These are phyloP conservation scores for Pseudogymnoascus pannorum DNA, from an alignment of 2,329 filamentous ascomycete genomes.

Conservation along the genomic window DNA sequence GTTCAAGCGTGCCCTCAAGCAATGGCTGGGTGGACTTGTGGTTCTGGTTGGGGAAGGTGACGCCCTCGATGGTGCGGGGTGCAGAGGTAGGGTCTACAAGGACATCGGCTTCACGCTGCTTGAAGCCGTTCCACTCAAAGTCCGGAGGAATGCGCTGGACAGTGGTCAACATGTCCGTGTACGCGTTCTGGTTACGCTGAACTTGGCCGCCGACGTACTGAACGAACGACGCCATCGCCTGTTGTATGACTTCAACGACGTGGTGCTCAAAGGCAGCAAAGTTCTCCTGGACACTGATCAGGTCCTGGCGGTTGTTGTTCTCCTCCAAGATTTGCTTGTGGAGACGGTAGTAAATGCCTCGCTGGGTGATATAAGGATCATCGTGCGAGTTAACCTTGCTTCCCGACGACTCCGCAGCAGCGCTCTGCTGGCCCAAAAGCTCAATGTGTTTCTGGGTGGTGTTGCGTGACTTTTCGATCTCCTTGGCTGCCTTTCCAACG, in stretches of 20 bases:
- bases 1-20: conserved; percentile 82
- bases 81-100: conserved; percentile 73
- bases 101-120: conserved; percentile 58
- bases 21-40: conserved; percentile 73
- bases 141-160: conserved; percentile 72
- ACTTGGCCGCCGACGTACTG: conserved; percentile 72
- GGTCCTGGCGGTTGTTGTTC: conserved; percentile 90
- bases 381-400: conserved; percentile 63
- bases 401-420: conserved; percentile 67
- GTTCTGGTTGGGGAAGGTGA: conserved; percentile 82
- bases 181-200: conserved; percentile 73
- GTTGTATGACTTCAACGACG: conserved; percentile 73
- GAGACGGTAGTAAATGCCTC: conserved; percentile 74
- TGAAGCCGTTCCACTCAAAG: conserved; percentile 89
- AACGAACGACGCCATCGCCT: conserved; percentile 75
- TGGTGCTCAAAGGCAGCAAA: conserved; percentile 85
- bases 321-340: conserved; percentile 90
- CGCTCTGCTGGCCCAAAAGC: conserved; percentile 78
- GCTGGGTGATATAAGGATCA: conserved; percentile 82
- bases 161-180: conserved; percentile 72
- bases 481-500: conserved; percentile 76
- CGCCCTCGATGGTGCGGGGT: conserved; percentile 63
- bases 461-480: conserved; percentile 81
- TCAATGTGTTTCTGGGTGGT: conserved; percentile 94
- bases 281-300: conserved; percentile 84